A percentile compares a stretch with the other conserved stretches of the same genome.
These are phyloP conservation scores for Linum tenue DNA, from an alignment of 345 rosid genomes.

Conservation along the genomic window DNA sequence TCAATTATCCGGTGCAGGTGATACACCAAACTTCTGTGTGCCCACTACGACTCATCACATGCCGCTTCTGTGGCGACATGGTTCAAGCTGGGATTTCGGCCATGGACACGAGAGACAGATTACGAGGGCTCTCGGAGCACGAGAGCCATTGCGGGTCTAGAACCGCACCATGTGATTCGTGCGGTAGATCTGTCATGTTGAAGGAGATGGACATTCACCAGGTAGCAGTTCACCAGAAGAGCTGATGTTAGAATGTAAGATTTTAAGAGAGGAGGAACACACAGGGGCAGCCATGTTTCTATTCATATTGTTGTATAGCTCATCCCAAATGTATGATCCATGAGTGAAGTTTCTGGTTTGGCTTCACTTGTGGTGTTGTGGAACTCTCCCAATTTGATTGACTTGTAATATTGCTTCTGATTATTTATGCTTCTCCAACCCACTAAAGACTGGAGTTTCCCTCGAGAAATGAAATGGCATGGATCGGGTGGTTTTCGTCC, in stretches of 20 bases:
- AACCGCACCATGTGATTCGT: constrained; percentile 87
- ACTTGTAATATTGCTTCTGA: no score
- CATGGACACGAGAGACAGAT: constrained; percentile 55
- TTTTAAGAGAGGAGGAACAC: background rate
- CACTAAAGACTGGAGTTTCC: no score
- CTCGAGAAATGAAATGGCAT: no score
- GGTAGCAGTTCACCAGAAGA: constrained; percentile 69
- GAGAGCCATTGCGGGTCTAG: constrained; percentile 91
- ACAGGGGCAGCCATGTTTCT: background rate
- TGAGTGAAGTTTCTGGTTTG: background rate
- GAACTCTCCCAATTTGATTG: no score
- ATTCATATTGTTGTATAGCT: background rate
- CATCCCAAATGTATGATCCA: background rate
- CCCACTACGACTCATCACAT: constrained; percentile 58
- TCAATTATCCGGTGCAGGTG: constrained; percentile 30
- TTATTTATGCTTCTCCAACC: no score
- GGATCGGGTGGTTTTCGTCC: no score
- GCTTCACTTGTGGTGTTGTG: no score
- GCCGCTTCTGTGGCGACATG: constrained; percentile 92
- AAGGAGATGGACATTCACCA: constrained; percentile 98
- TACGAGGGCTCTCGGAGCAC: constrained; percentile 87
- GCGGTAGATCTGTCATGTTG: constrained; percentile 91
- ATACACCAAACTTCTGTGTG: constrained; percentile 71
- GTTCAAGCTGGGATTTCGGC: constrained; percentile 77
- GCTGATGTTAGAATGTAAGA: background rate